A percentile compares a stretch with the other conserved stretches of the same genome.
These are phyloP conservation scores for Nematocida major DNA, from an alignment of 371 early-diverging fungal species.

Conservation along the genomic window DNA sequence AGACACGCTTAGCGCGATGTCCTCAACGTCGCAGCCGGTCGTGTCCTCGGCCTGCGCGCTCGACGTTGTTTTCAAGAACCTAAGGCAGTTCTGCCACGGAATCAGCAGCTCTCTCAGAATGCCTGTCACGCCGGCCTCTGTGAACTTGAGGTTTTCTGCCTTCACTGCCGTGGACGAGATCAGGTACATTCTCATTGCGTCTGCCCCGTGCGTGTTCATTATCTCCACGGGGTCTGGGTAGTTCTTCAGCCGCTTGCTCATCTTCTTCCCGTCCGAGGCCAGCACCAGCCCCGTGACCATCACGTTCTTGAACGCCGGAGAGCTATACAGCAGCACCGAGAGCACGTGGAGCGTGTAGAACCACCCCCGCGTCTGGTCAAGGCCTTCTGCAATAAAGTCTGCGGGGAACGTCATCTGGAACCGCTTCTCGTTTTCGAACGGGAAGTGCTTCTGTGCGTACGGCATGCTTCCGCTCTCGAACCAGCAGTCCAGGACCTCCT, in stretches of 20 bases:
- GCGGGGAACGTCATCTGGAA: slow-evolving; percentile 88
- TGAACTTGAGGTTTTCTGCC: slow-evolving; percentile 88
- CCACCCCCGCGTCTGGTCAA: slow-evolving; percentile 99
- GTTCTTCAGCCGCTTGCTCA: slow-evolving; percentile 98
- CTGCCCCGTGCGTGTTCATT: slow-evolving; percentile 87
- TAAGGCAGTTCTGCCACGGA: slow-evolving; percentile 96
- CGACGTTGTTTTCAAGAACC: slow-evolving; percentile 76
- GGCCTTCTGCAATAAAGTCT: slow-evolving; percentile 98
- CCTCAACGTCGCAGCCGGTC: slow-evolving; percentile 36
- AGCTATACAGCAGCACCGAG: slow-evolving; percentile 89
- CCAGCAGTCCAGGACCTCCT: slow-evolving; percentile 99
- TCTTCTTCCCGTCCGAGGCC: slow-evolving; percentile 97
- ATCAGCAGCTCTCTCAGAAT: slow-evolving; percentile 84
- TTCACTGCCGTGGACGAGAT: slow-evolving; percentile 97
- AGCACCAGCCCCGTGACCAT: slow-evolving; percentile 96
- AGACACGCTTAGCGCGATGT: slow-evolving; percentile 34
- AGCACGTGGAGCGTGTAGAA: slow-evolving; percentile 98
- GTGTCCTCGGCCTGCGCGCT: slow-evolving; percentile 67
- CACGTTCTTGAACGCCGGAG: slow-evolving; percentile 96
- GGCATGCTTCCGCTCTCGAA: slow-evolving; percentile 96
- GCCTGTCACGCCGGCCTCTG: slow-evolving; percentile 93
- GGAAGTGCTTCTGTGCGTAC: slow-evolving; percentile 97
- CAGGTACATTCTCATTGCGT: slow-evolving; percentile 86
- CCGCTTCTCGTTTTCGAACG: slow-evolving; percentile 68
- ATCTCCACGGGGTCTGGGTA: slow-evolving; percentile 88